Percentiles rank a stretch among this genome's conserved stretches.
phyloP scores from a whole-genome alignment of 2,329 filamentous ascomycete genomes.

The Sporothrix brasiliensis region DNA sequence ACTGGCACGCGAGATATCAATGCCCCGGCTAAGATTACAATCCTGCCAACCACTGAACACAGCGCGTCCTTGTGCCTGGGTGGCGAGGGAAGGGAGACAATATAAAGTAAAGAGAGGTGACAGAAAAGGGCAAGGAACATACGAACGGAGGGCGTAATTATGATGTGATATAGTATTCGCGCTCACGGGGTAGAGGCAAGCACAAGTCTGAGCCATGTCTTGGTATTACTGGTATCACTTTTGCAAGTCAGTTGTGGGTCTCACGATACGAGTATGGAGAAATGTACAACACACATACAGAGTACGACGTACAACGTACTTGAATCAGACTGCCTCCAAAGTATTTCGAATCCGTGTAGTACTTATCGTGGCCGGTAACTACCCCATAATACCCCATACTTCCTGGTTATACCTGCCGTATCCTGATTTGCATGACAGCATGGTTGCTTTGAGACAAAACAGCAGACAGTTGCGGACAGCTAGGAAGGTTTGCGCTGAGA shows the following conservation, averaged over 20 bases:
- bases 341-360: background rate
- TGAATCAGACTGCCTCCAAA: background rate
- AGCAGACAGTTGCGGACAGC: conserved; percentile 2
- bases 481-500: background rate
- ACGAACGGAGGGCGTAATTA: no score
- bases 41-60: background rate
- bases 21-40: background rate
- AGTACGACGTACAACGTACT: no score
- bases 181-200: background rate
- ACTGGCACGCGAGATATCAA: background rate
- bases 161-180: background rate
- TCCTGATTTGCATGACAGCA: conserved; percentile 22
- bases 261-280: background rate
- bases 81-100: background rate
- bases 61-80: conserved; percentile 6
- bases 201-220: conserved; percentile 12
- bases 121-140: background rate
- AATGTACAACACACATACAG: no score
- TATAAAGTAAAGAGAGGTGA: background rate
- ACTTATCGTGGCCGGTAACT: background rate
- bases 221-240: background rate
- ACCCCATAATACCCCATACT: conserved; percentile 25
- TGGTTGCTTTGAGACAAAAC: conserved; percentile 25
- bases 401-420: conserved; percentile 7
- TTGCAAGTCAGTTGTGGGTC: background rate